Conservation (phyloP, 495 filamentous ascomycete species). For the Penicillium goetzii region DNA sequence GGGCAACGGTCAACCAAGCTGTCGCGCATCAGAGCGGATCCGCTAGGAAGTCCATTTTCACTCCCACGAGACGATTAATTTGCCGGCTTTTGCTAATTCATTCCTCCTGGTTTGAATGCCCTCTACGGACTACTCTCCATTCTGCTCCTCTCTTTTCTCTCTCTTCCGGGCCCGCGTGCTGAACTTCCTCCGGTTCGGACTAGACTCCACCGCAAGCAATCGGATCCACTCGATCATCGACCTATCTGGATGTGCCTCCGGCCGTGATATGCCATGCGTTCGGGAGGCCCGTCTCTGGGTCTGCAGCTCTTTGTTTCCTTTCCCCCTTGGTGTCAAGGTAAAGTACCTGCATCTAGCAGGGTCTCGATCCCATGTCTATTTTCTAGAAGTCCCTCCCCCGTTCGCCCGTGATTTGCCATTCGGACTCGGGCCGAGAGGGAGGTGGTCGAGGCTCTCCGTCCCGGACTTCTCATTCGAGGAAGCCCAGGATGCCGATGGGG, state of each 20-base stretch:
- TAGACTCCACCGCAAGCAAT: constrained; percentile 6
- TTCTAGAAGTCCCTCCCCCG: background rate
- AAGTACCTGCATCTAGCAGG: constrained; percentile 8
- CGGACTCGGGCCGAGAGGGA: constrained; percentile 16
- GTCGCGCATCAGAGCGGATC: background rate
- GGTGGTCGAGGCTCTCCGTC: background rate
- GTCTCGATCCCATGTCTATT: background rate
- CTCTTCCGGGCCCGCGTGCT: background rate
- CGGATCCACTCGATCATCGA: constrained; percentile 8
- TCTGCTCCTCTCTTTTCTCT: background rate
- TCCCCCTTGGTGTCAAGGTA: background rate
- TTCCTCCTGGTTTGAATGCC: too few species aligned
- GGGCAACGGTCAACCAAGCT: background rate
- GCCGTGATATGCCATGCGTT: background rate
- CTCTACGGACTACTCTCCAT: background rate
- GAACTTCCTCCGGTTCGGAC: constrained; percentile 6
- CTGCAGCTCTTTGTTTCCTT: background rate
- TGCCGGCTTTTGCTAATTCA: background rate
- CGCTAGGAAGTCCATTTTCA: background rate
- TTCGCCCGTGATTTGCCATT: background rate
- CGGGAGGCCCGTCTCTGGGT: background rate
- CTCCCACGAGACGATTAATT: background rate
- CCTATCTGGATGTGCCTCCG: constrained; percentile 9
- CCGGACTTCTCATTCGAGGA: constrained; percentile 14
- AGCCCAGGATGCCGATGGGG: background rate